Conservation (phyloP, 441 rosid genomes). For the Erodium chrysanthum region DNA sequence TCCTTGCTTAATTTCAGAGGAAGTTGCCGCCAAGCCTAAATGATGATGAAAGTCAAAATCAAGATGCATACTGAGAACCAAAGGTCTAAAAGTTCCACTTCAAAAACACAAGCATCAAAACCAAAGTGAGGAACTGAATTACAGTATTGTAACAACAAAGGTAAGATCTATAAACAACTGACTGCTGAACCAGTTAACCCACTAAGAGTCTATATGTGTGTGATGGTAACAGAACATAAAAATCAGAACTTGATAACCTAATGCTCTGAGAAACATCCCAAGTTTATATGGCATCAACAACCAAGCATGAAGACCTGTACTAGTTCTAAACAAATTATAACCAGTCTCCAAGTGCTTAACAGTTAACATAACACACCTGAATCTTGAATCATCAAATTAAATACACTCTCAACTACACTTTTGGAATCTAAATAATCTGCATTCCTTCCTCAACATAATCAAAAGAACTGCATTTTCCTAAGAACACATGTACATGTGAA, state of each 20-base stretch:
- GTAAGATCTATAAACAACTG: not conserved
- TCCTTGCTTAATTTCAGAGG: constrained; percentile 67
- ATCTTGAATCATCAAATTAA: not conserved
- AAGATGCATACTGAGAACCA: not conserved
- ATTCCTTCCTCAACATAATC: not conserved
- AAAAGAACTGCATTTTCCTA: not conserved
- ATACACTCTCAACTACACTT: not conserved
- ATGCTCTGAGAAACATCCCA: too few relatives aligned
- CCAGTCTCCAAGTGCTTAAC: not conserved
- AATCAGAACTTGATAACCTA: too few relatives aligned
- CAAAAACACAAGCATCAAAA: not conserved
- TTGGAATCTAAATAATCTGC: not conserved
- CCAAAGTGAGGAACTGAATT: not conserved
- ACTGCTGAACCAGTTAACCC: not conserved
- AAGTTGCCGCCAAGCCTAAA: constrained; percentile 47
- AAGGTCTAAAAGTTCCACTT: too few relatives aligned
- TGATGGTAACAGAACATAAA: too few relatives aligned
- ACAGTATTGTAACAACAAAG: too few relatives aligned
- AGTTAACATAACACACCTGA: not conserved
- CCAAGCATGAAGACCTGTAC: too few relatives aligned
- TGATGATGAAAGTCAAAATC: not conserved
- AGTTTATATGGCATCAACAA: too few relatives aligned
- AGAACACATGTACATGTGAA: not conserved
- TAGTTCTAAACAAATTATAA: not conserved
- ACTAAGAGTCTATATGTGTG: not conserved